Percentiles rank a stretch among this genome's conserved stretches.
These are phyloP conservation scores for Clonostachys chloroleuca DNA, from an alignment of 2,329 filamentous ascomycete species.

Conservation along the genomic window DNA sequence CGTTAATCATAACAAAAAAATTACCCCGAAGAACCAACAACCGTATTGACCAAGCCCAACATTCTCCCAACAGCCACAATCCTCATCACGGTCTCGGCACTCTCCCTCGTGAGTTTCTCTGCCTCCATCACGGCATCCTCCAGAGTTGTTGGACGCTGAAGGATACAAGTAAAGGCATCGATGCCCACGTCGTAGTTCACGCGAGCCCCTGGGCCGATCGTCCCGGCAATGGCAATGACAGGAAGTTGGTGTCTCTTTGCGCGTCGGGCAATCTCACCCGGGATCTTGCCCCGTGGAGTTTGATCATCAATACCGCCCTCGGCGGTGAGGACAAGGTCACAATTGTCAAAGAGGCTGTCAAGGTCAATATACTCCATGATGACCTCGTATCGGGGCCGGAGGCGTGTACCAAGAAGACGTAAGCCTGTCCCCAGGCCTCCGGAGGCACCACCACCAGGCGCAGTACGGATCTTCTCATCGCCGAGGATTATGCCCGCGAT, in stretches of 20 bases:
- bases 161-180: constrained; percentile 23
- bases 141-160: constrained; percentile 21
- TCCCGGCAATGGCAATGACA: constrained; percentile 33
- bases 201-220: constrained; percentile 22
- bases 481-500: constrained; percentile 24
- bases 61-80: constrained; percentile 22
- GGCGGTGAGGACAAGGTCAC: constrained; percentile 46
- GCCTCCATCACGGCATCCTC: constrained; percentile 21
- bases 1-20: too few relatives aligned
- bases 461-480: constrained; percentile 22
- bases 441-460: constrained; percentile 44
- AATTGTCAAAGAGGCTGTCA: constrained; percentile 36
- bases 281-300: constrained; percentile 46
- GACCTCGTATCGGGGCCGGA: constrained; percentile 42
- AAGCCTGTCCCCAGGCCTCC: constrained; percentile 48
- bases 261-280: constrained; percentile 42
- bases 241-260: constrained; percentile 38
- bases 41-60: constrained; percentile 5
- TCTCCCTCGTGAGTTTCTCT: constrained; percentile 21
- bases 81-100: constrained; percentile 24
- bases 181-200: constrained; percentile 26
- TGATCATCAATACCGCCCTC: constrained; percentile 48
- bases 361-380: constrained; percentile 46
- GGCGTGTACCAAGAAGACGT: constrained; percentile 36
- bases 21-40: too few relatives aligned